These are phyloP conservation scores for Daldinia grandis DNA, from an alignment of 495 filamentous ascomycete species.

Conservation along the genomic window DNA sequence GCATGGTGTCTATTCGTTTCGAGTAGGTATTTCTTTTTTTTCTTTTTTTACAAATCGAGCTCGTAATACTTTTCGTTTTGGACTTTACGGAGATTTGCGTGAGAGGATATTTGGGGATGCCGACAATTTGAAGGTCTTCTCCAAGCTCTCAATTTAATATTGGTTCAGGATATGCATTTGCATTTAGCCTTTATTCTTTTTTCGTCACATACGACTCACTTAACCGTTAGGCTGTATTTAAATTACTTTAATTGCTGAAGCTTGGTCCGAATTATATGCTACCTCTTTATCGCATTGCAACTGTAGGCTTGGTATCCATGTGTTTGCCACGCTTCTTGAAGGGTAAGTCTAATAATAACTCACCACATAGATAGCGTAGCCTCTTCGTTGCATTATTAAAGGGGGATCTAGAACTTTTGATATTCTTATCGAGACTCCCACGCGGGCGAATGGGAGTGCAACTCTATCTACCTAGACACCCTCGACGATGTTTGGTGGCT, in stretches of 20 bases:
- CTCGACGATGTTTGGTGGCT: neutral
- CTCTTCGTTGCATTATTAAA: neutral
- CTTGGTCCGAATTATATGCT: slow-evolving; percentile 11
- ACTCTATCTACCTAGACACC: neutral
- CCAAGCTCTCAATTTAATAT: slow-evolving; percentile 17
- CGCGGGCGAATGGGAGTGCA: neutral
- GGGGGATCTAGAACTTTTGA: neutral
- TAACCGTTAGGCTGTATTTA: slow-evolving; percentile 32
- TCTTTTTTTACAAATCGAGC: neutral
- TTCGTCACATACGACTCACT: slow-evolving; percentile 8
- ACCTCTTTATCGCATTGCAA: neutral
- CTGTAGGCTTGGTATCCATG: neutral
- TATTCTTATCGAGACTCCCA: neutral
- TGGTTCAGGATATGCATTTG: neutral
- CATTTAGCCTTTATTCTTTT: slow-evolving; percentile 33
- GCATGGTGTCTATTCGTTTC: neutral
- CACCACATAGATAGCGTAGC: neutral
- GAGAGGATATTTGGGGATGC: neutral
- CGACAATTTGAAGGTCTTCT: neutral
- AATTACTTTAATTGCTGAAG: slow-evolving; percentile 10
- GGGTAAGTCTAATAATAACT: neutral
- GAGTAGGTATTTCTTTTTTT: slow-evolving; percentile 15
- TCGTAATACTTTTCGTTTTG: neutral
- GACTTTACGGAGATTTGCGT: neutral
- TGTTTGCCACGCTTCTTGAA: neutral